Evolutionary conservation across 2,329 filamentous ascomycete species (phyloP), one percentile per base, ranked within the genome.

Genomic region (Talaromyces amestolkiae): DNA sequence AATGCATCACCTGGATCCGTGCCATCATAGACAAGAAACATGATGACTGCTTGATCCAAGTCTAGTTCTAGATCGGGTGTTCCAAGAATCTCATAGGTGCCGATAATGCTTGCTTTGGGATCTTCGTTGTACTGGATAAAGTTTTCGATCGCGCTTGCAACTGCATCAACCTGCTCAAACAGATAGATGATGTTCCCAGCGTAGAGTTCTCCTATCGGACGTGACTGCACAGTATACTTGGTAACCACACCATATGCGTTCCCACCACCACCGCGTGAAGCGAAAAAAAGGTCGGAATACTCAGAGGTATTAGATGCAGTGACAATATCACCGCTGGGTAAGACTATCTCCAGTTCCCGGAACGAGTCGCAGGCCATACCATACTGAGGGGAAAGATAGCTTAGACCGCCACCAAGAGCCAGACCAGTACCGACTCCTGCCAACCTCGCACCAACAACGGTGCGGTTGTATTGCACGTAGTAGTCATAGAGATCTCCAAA

Each of bases 11-110:
- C 75, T 3, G 75, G 67, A 49, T 77, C 72, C 8, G 72, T 68
- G 0, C 75, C 75, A 58, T 77, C 75, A 60, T 77, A 77, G 51
- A 77, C 75, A 8, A 77, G 66, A 65, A 77, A 77, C 72, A 77
- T 70, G 59, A 76, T 67, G 51, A 74, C 73, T 9, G 68, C 70
- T 69, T 77, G 70, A 58, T 76, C 73, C 15, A 77, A 69, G 47
- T 74, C 72, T 1, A 77, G 68, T n/a, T 67, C 68, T 33, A 73
- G 22, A 54, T 71, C 68, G 2, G 72, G 74, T 1, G 72, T 74
- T 1, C 65, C 60, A 2, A 77, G 53, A 54, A 73, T 75, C 63
- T 77, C 72, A 63, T 75, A 76, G 1, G 74, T 77, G 10, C 72
- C 73, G 58, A 77, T 74, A 56, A 77, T 74, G 41, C 70, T 69